phyloP scores from a whole-genome alignment of 148 eudicot genomes.

The Fagopyrum tataricum region DNA sequence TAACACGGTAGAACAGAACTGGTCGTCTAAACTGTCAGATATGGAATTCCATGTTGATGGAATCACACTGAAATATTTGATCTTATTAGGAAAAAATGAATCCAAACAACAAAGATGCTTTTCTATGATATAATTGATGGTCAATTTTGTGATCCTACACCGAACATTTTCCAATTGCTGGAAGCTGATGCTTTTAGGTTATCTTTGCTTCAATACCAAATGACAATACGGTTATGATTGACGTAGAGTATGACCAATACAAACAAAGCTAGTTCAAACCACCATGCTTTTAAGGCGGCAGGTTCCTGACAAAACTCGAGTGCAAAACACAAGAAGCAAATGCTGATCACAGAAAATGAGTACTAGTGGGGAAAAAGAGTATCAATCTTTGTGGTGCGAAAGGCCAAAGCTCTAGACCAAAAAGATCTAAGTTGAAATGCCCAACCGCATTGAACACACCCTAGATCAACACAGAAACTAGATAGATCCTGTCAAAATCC shows the following conservation, averaged over 20 bases:
- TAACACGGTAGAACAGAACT: not conserved
- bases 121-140: not conserved
- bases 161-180: constrained; percentile 5
- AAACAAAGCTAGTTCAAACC: not conserved
- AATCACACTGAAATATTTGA: not conserved
- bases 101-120: not conserved
- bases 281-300: not conserved
- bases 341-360: not conserved
- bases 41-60: not conserved
- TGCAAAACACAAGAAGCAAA: not conserved
- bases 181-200: constrained; percentile 1
- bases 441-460: not conserved
- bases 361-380: not conserved
- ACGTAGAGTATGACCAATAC: not conserved
- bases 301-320: not conserved
- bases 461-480: not conserved
- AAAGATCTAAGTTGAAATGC: constrained; percentile 5
- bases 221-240: not conserved
- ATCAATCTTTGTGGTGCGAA: not conserved
- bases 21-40: not conserved
- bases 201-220: not conserved
- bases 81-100: not conserved
- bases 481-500: not conserved
- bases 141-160: not conserved
- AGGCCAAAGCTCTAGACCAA: not conserved